Evolutionary conservation across 306 rosid species (phyloP).

Genomic region (Acacia confusa): DNA sequence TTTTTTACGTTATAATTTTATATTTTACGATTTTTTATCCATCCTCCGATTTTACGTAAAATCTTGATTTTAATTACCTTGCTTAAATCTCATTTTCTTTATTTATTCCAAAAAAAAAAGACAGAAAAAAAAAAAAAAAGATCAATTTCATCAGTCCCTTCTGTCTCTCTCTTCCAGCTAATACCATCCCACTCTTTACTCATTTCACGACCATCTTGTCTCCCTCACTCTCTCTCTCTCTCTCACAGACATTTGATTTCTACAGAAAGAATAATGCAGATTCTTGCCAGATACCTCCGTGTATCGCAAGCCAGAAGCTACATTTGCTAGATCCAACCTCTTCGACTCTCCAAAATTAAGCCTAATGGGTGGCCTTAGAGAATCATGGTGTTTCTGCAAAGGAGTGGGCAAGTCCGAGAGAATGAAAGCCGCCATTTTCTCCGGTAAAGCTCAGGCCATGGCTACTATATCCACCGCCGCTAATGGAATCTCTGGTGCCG

Average conservation of each 20-base stretch:
- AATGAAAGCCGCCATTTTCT: conserved; percentile 74
- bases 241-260: neutral
- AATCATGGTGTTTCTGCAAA: conserved; percentile 96
- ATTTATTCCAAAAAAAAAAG: too few relatives aligned
- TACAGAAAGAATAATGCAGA: neutral
- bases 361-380: conserved; percentile 79
- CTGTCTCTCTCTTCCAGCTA: conserved; percentile 28
- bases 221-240: conserved; percentile 9
- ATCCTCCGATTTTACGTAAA: too few relatives aligned
- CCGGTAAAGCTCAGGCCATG: conserved; percentile 69
- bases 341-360: neutral
- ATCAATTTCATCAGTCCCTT: neutral
- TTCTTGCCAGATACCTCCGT: conserved; percentile 6
- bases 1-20: too few relatives aligned
- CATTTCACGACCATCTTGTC: conserved; percentile 50
- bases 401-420: conserved; percentile 88
- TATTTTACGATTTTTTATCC: too few relatives aligned
- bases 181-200: conserved; percentile 25
- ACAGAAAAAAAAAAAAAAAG: too few relatives aligned
- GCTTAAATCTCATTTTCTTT: too few relatives aligned
- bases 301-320: conserved; percentile 2
- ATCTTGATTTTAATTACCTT: too few relatives aligned
- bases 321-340: conserved; percentile 45
- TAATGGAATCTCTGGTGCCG: conserved; percentile 55
- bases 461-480: conserved; percentile 52